Percentiles rank a stretch among this genome's conserved stretches.
These are phyloP conservation scores for Sugiyamaella marilandica DNA, from an alignment of 805 yeast species.

Conservation along the genomic window DNA sequence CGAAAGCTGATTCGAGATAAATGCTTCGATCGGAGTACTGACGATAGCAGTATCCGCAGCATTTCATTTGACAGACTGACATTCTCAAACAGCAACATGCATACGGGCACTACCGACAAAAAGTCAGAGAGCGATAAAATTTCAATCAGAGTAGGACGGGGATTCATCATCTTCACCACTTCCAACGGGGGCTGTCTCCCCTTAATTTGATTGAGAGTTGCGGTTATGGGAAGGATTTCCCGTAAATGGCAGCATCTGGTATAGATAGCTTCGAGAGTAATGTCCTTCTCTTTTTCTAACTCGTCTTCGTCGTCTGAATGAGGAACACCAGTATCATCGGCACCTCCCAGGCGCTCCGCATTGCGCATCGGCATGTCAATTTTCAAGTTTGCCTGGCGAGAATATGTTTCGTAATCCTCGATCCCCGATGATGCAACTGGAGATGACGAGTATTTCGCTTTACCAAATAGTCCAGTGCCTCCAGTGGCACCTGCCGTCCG, in stretches of 20 bases:
- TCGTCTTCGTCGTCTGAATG: constrained; percentile 25
- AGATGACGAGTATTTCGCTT: constrained; percentile 7
- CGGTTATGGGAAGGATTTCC: constrained; percentile 88
- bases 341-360: constrained; percentile 1
- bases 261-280: constrained; percentile 66
- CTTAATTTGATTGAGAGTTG: constrained; percentile 74
- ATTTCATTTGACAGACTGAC: constrained; percentile 69
- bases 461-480: not conserved
- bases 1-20: constrained; percentile 70
- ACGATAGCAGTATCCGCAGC: constrained; percentile 66
- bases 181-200: constrained; percentile 74
- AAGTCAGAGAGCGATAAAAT: constrained; percentile 85
- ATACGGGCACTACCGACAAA: constrained; percentile 76
- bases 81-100: constrained; percentile 73
- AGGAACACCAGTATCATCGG: not conserved
- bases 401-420: constrained; percentile 17
- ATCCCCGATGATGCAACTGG: constrained; percentile 6
- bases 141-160: constrained; percentile 87
- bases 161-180: constrained; percentile 67
- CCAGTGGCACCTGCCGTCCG: not conserved
- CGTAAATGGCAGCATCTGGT: constrained; percentile 91
- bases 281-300: constrained; percentile 20
- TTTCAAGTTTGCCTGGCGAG: constrained; percentile 3
- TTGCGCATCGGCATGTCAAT: constrained; percentile 22
- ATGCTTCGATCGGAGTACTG: constrained; percentile 60